Evolutionary conservation across 140 eudicot genomes (phyloP), one percentile per base, ranked within the genome.

Genomic region (Stevia rebaudiana): DNA sequence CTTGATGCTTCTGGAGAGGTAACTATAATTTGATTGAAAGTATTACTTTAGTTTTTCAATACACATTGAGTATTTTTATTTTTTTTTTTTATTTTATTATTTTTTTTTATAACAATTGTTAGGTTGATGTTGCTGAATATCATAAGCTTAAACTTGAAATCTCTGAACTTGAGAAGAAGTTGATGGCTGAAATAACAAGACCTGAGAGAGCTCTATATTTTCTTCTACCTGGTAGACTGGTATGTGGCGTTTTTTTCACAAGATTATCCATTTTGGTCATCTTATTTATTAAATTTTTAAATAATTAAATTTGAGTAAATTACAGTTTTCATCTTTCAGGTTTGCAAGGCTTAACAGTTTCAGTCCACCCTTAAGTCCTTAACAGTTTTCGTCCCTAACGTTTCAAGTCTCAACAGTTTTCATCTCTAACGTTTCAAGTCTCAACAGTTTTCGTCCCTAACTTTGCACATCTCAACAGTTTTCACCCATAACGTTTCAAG

Each of bases 1-100:
- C 95, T 94, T 49, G 97, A 85, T 76, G 97, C 95, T 41, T 85
- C 99, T 16, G 99, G 94, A 70, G 97, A 94, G 99, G 99, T 88
- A 79, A 5, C 19, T 44, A 62, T 35, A 51, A 28, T 58, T 44
- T 61, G 47, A 39, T 67, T 59, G 52, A 19, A 61, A 21, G 11
- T 30, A 16, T 33, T 65, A 9, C 24, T 18, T 23, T 57, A 16
- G 8, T 53, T 19, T 43, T 9, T 40, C 15, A 67, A 15, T 62
- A 49, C 18, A 18, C 24, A 47, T 58, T 50, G 51, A 73, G 10
- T 30, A 3, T 17, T 13, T 18, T 5, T 3, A 1, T 18, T 13
- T 24, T 5, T 3, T 10, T n/a, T n/a, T n/a, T n/a, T n/a, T n/a
- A n/a, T 13, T 18, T 5, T 3, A 1, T 18, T 13, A n/a, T n/a